phyloP scores from a whole-genome alignment of 148 eudicot species.

The Arctostaphylos glauca region DNA sequence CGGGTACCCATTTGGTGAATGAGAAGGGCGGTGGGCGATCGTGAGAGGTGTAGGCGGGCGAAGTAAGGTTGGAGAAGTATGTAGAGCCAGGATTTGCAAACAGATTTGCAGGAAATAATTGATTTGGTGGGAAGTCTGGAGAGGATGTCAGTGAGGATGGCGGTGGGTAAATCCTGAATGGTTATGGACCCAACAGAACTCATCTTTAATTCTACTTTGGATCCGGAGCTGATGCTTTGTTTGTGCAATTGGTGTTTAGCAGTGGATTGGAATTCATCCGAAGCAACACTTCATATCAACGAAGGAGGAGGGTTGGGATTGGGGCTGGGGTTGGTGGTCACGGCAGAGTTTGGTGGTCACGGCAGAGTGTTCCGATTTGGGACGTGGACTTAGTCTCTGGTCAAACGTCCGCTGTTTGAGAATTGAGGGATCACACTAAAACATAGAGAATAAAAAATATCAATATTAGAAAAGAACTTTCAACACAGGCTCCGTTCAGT shows the following conservation, averaged over 20 bases:
- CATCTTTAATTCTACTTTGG: neutral
- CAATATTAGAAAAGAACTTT: too few relatives aligned
- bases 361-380: neutral
- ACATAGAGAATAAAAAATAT: too few relatives aligned
- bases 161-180: neutral
- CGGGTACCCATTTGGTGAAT: neutral
- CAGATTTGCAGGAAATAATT: neutral
- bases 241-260: neutral
- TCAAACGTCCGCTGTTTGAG: neutral
- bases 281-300: too few relatives aligned
- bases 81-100: neutral
- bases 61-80: neutral
- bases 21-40: neutral
- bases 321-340: neutral
- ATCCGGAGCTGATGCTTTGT: neutral
- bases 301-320: too few relatives aligned
- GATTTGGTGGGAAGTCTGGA: neutral
- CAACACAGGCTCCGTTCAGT: too few relatives aligned
- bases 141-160: conserved; percentile 1
- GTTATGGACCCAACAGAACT: neutral
- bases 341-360: neutral
- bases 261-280: neutral
- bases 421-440: too few relatives aligned
- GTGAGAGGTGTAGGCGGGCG: neutral
- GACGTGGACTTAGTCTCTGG: neutral